Evolutionary conservation across 768 basidiomycete genomes (phyloP).

Genomic region (Boletus reticuloceps): DNA sequence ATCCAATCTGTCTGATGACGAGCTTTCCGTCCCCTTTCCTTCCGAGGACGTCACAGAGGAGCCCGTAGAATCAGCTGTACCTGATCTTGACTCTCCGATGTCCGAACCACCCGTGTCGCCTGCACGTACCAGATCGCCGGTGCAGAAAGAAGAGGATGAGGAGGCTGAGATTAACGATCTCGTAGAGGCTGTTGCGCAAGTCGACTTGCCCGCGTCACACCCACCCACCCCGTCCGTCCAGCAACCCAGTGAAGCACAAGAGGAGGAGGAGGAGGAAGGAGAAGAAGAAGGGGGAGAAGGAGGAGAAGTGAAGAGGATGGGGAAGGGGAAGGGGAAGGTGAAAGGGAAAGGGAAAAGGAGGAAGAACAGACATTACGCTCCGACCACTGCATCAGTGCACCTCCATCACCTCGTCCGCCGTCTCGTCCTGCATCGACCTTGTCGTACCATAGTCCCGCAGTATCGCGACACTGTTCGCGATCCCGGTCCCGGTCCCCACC

Average conservation of each 20-base stretch:
- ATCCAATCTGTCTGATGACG: conserved; percentile 33
- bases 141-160: conserved; percentile 24
- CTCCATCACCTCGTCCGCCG: conserved; percentile 16
- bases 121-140: conserved; percentile 20
- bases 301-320: conserved; percentile 3
- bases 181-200: conserved; percentile 7
- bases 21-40: conserved; percentile 25
- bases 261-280: conserved; percentile 15
- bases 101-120: conserved; percentile 33
- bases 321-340: conserved; percentile 12
- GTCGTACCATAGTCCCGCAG: conserved; percentile 13
- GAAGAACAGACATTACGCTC: conserved; percentile 4
- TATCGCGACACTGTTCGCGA: conserved; percentile 19
- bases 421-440: conserved; percentile 13
- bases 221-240: conserved; percentile 17
- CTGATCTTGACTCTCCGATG: conserved; percentile 32
- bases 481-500: conserved; percentile 10
- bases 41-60: conserved; percentile 8
- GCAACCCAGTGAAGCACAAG: conserved; percentile 5
- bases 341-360: conserved; percentile 8
- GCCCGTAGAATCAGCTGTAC: conserved; percentile 8
- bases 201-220: conserved; percentile 12
- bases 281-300: conserved; percentile 9
- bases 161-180: conserved; percentile 21
- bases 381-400: background rate